Percentiles rank a stretch among this genome's conserved stretches.
These are phyloP conservation scores for Leucosporidium scottii DNA, from an alignment of 768 basidiomycete species.

Conservation along the genomic window DNA sequence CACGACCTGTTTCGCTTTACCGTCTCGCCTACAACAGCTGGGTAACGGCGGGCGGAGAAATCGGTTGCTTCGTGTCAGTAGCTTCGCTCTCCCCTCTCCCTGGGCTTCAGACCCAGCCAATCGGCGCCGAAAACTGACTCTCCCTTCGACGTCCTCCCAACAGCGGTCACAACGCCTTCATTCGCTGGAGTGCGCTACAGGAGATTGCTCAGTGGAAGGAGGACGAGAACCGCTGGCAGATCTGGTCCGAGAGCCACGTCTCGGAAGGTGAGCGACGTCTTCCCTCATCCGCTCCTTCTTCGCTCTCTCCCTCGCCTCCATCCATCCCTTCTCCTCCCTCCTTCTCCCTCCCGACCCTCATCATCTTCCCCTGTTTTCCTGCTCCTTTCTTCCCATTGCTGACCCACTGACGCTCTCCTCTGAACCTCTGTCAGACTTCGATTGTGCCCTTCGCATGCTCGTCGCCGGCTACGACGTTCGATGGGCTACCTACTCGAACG, in stretches of 20 bases:
- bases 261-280: slow-evolving; percentile 59
- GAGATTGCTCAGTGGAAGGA: slow-evolving; percentile 68
- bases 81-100: too few relatives aligned
- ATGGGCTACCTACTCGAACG: slow-evolving; percentile 71
- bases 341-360: slow-evolving; percentile 51
- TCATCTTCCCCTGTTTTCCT: too few relatives aligned
- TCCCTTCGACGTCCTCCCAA: too few relatives aligned
- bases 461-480: slow-evolving; percentile 14
- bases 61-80: too few relatives aligned
- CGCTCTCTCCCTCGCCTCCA: slow-evolving; percentile 45
- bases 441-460: slow-evolving; percentile 17
- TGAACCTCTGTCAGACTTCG: slow-evolving; percentile 62
- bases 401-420: slow-evolving; percentile 63
- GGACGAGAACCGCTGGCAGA: slow-evolving; percentile 59
- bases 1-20: too few relatives aligned
- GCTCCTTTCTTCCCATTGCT: too few relatives aligned
- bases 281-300: too few relatives aligned
- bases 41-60: too few relatives aligned
- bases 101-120: too few relatives aligned
- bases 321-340: slow-evolving; percentile 34
- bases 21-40: too few relatives aligned
- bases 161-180: slow-evolving; percentile 66
- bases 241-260: slow-evolving; percentile 76
- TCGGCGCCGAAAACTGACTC: too few relatives aligned
- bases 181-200: slow-evolving; percentile 82